These are phyloP conservation scores for Apiospora sp. DNA, from an alignment of 2,329 filamentous ascomycete species.

Conservation along the genomic window DNA sequence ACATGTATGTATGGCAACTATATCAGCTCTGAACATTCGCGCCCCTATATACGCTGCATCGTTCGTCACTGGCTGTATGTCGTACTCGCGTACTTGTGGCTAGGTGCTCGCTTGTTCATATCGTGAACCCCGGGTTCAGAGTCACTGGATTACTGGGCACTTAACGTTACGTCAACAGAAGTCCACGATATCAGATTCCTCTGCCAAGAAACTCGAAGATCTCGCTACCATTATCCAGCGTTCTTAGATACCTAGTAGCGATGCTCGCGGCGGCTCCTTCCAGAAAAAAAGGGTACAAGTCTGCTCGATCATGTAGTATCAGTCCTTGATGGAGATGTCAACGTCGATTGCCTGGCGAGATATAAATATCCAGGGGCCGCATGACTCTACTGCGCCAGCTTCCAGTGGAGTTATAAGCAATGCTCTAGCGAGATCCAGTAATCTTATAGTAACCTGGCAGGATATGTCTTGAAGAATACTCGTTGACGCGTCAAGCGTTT, in stretches of 20 bases:
- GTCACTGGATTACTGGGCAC: background rate
- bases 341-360: background rate
- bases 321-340: background rate
- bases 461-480: background rate
- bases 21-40: background rate
- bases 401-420: background rate
- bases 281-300: background rate
- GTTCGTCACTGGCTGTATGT: background rate
- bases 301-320: background rate
- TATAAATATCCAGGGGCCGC: background rate
- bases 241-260: background rate
- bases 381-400: background rate
- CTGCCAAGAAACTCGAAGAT: background rate
- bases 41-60: background rate
- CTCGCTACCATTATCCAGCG: background rate
- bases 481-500: background rate
- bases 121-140: background rate
- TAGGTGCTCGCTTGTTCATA: background rate
- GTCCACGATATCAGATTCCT: too few species aligned
- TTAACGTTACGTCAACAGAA: background rate
- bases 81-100: background rate
- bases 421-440: background rate
- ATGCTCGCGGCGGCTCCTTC: background rate
- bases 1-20: background rate
- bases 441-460: background rate